These are phyloP conservation scores for Singerocomus rubriflavus DNA, from an alignment of 1,284 basidiomycete species.

Conservation along the genomic window DNA sequence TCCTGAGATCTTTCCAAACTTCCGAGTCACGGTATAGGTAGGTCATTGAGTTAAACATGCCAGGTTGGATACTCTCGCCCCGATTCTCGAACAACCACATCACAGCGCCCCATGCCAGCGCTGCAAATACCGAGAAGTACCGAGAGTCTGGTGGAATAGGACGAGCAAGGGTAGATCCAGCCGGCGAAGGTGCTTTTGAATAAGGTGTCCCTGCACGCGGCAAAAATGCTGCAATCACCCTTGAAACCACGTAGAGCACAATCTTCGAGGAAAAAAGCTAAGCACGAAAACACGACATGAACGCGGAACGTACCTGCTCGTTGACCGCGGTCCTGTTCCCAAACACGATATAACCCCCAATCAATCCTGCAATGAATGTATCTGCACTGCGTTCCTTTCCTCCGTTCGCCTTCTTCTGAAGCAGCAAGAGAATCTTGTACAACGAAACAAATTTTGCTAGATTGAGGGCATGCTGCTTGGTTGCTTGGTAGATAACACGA, in stretches of 20 bases:
- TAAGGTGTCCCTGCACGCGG: constrained; percentile 63
- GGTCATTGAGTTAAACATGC: constrained; percentile 84
- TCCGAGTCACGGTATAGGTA: constrained; percentile 79
- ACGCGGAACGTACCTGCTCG: constrained; percentile 74
- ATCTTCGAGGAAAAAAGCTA: constrained; percentile 54
- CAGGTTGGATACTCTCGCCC: constrained; percentile 87
- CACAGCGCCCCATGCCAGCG: constrained; percentile 91
- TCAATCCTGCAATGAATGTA: constrained; percentile 89
- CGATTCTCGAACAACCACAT: constrained; percentile 94
- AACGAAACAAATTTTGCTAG: constrained; percentile 92
- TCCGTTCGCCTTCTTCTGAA: constrained; percentile 78
- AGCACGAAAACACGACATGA: background rate
- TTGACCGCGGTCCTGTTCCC: constrained; percentile 96
- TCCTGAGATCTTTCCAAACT: constrained; percentile 61
- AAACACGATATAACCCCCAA: constrained; percentile 93
- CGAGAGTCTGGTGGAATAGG: constrained; percentile 79
- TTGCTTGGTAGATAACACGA: constrained; percentile 78
- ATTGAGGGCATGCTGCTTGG: constrained; percentile 84
- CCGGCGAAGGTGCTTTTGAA: constrained; percentile 35
- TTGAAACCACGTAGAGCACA: constrained; percentile 92
- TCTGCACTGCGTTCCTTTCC: constrained; percentile 81
- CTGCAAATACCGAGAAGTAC: constrained; percentile 87
- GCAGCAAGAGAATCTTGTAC: constrained; percentile 84
- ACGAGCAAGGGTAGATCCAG: constrained; percentile 45
- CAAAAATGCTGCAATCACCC: constrained; percentile 84